These are phyloP conservation scores for Alternaria dauci DNA, from an alignment of 2,329 filamentous ascomycete genomes.

Conservation along the genomic window DNA sequence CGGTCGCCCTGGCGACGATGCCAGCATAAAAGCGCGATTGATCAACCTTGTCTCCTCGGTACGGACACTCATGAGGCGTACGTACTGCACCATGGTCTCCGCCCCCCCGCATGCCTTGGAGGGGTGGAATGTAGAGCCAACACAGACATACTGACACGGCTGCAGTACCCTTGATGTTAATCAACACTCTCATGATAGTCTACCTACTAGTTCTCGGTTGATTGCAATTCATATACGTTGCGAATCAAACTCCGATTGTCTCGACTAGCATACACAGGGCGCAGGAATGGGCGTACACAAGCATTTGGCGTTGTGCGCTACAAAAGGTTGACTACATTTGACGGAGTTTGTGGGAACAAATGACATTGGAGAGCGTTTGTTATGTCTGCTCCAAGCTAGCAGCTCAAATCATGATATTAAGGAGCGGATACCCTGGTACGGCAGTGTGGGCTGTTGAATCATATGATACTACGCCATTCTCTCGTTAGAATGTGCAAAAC, in stretches of 20 bases:
- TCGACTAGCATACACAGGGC: conserved; percentile 11
- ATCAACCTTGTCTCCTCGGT: conserved; percentile 91
- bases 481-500: not conserved
- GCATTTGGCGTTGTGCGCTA: not conserved
- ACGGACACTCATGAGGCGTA: conserved; percentile 92
- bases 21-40: conserved; percentile 84
- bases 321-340: conserved; percentile 3
- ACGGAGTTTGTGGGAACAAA: not conserved
- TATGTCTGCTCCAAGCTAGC: not conserved
- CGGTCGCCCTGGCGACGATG: conserved; percentile 73
- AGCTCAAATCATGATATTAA: not conserved
- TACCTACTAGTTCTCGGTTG: conserved; percentile 50
- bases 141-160: conserved; percentile 18
- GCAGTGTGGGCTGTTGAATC: not conserved
- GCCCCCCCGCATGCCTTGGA: not conserved
- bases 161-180: conserved; percentile 51
- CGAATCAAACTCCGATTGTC: conserved; percentile 8
- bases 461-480: not conserved
- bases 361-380: not conserved
- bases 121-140: not conserved
- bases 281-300: conserved; percentile 2
- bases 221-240: conserved; percentile 22
- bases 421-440: not conserved
- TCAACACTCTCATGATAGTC: conserved; percentile 51
- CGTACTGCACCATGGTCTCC: conserved; percentile 47